Evolutionary conservation across 2,329 filamentous ascomycete species (phyloP), one percentile per base, ranked within the genome.

Genomic region (Fusarium piperis): DNA sequence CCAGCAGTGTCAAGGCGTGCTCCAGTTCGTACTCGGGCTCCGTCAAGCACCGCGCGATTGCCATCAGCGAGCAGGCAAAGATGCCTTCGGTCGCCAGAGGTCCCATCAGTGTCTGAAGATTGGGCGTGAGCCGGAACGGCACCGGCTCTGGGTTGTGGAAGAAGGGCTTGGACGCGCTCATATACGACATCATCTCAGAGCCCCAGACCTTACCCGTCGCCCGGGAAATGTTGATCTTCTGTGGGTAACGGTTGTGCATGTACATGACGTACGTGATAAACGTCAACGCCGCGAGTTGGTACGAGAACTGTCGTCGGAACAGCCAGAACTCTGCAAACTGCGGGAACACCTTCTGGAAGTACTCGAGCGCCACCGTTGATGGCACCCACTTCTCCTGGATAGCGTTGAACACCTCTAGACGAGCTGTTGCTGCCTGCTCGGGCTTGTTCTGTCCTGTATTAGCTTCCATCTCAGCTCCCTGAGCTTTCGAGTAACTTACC

Each of bases 191-290:
- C 59, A 98, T 87, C 81, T 99, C 96, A 9, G 94, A 94, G 53
- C 94, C 95, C 97, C 97, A 99, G 74, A 99, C 93, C 78, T 97
- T 96, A 72, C 97, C 97, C 7, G 92, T 94, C 32, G 89, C 89
- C 26, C 94, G 92, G 12, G 94, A 92, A 77, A 99, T 97, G 82
- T 93, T 92, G 81, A 98, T 92, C 87, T 99, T 99, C 82, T 95
- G 94, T 7, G 96, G 97, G 81, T 96, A 97, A 32, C 96, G 93
- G 80, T 94, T 94, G 79, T 95, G 94, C 91, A 99, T 98, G 84
- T 95, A 95, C 85, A 99, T 92, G 65, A 98, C 92, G 79, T 98
- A 99, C 5, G 96, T 98, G 93, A 99, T 97, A 84, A 99, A 99
- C 1, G 96, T 97, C 71, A 98, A 88, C 2, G 95, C 91, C 20